phyloP scores from a whole-genome alignment of 305 asterid genomes.

The Plantago coronopus region DNA sequence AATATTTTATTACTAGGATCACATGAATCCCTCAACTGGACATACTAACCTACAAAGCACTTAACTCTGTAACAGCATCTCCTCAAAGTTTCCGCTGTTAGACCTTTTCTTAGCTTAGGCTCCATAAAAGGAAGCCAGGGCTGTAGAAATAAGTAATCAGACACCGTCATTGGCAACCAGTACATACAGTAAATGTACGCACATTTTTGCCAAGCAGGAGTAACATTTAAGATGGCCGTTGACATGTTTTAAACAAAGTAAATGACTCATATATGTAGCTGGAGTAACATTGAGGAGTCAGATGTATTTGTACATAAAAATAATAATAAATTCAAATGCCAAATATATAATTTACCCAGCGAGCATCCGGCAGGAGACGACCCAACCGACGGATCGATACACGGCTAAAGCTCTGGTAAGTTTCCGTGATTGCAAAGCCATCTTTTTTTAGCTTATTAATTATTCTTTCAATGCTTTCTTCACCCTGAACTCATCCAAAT shows the following conservation, averaged over 20 bases:
- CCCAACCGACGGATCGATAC: constrained; percentile 75
- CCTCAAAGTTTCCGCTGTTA: constrained; percentile 39
- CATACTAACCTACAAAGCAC: constrained; percentile 67
- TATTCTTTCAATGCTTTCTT: constrained; percentile 51
- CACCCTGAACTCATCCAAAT: constrained; percentile 50
- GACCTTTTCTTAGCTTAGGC: constrained; percentile 47
- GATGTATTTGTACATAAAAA: constrained; percentile 5
- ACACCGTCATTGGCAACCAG: background rate
- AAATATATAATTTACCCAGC: constrained; percentile 51
- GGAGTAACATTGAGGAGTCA: background rate
- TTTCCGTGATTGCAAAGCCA: constrained; percentile 45
- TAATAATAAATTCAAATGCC: background rate
- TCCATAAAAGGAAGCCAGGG: constrained; percentile 83
- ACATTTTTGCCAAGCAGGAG: too few species aligned
- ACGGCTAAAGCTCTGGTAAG: constrained; percentile 53
- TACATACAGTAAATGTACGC: background rate
- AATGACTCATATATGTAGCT: too few species aligned
- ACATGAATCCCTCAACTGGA: constrained; percentile 7
- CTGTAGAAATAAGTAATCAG: constrained; percentile 33
- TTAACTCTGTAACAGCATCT: constrained; percentile 60
- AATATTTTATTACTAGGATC: background rate
- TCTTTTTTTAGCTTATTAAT: constrained; percentile 38
- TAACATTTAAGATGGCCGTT: background rate
- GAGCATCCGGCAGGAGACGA: constrained; percentile 82
- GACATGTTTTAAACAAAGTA: background rate